phyloP scores from a whole-genome alignment of 163 green algal genomes.

The Volvox carteri region DNA sequence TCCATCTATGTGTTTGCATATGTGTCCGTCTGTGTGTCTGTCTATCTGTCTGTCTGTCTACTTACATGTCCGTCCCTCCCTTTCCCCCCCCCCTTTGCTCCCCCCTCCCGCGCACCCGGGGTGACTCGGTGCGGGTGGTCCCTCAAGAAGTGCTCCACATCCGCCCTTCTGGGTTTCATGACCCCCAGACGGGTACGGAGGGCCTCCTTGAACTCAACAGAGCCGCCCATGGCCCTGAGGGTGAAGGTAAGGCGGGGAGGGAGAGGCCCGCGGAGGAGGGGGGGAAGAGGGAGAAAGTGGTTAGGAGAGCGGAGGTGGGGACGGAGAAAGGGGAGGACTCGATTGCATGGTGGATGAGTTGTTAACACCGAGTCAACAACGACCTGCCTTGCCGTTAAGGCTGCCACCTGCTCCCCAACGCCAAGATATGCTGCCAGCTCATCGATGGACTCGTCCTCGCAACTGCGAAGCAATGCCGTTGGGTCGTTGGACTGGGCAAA shows the following conservation, averaged over 20 bases:
- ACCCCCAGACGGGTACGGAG: constrained; percentile 87
- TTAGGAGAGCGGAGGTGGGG: background rate
- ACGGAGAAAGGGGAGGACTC: background rate
- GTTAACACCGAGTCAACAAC: too few species aligned
- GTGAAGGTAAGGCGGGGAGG: too few species aligned
- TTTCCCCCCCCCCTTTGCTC: background rate
- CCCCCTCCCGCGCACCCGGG: constrained; percentile 60
- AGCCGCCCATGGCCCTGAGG: constrained; percentile 96
- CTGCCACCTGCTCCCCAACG: constrained; percentile 88
- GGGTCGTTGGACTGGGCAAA: too few species aligned
- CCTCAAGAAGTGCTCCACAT: constrained; percentile 87
- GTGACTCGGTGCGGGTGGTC: constrained; percentile 84
- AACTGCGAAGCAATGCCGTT: too few species aligned
- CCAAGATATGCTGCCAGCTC: constrained; percentile 95
- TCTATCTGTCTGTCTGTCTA: too few species aligned
- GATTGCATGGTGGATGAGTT: background rate
- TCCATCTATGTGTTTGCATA: too few species aligned
- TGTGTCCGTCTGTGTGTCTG: too few species aligned
- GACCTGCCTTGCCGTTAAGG: constrained; percentile 80
- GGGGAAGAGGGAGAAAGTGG: background rate
- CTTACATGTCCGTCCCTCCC: background rate
- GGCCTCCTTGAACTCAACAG: constrained; percentile 94
- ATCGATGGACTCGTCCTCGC: constrained; percentile 98
- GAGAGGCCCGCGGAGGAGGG: background rate
- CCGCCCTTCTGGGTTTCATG: constrained; percentile 75